Conservation (phyloP, 2,329 filamentous ascomycete genomes). For the Claviceps sp. region DNA sequence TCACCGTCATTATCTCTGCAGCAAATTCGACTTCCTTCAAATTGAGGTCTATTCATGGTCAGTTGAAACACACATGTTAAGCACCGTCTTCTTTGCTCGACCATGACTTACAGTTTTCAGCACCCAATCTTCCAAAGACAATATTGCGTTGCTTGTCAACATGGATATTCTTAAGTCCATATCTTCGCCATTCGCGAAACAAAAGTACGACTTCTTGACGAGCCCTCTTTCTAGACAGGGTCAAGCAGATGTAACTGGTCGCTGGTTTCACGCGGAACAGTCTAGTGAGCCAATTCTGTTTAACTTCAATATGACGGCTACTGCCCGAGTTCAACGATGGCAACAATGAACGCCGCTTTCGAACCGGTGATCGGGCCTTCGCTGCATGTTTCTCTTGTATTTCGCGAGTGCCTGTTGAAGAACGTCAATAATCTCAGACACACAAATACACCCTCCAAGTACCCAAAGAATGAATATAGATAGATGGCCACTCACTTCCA, state of each 20-base stretch:
- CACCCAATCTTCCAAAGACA: conserved; percentile 64
- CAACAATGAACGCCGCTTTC: conserved; percentile 14
- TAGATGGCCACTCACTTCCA: conserved; percentile 20
- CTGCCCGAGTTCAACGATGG: conserved; percentile 23
- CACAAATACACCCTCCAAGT: too few relatives aligned
- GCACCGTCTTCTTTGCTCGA: background rate
- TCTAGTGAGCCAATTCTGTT: conserved; percentile 77
- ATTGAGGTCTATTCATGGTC: conserved; percentile 45
- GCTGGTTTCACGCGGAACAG: conserved; percentile 84
- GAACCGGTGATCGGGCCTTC: background rate
- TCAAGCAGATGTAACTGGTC: conserved; percentile 60
- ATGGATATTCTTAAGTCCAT: conserved; percentile 67
- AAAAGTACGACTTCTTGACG: conserved; percentile 65
- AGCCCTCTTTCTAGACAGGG: conserved; percentile 51
- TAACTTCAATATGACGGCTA: conserved; percentile 47
- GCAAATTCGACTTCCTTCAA: conserved; percentile 84
- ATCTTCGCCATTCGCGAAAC: conserved; percentile 66
- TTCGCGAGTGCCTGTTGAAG: background rate
- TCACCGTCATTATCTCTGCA: conserved; percentile 74
- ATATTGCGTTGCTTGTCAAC: conserved; percentile 69
- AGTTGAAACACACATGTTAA: conserved; percentile 1
- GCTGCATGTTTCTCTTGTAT: conserved; percentile 4
- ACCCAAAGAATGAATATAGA: background rate
- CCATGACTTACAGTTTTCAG: conserved; percentile 57
- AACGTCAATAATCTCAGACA: background rate